Percentiles rank a stretch among this genome's conserved stretches.
These are phyloP conservation scores for Agrocybe chaxingu DNA, from an alignment of 768 basidiomycete species.

Conservation along the genomic window DNA sequence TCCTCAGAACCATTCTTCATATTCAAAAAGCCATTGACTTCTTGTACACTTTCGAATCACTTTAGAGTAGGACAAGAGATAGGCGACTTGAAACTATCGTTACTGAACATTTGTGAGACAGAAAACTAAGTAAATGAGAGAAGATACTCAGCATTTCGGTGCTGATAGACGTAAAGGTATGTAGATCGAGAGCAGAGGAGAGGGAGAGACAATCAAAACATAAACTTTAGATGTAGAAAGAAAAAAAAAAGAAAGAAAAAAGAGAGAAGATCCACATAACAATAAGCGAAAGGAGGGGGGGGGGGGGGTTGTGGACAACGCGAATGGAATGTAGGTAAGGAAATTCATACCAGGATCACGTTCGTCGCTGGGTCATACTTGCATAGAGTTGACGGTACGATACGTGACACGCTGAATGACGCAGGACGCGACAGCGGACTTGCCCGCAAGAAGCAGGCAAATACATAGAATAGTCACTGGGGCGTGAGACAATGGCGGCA, in stretches of 20 bases:
- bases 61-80: no score
- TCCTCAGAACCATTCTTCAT: neutral
- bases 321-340: constrained; percentile 10
- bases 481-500: constrained; percentile 21
- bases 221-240: neutral
- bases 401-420: constrained; percentile 59
- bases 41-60: no score
- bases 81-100: no score
- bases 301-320: constrained; percentile 6
- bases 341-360: constrained; percentile 56
- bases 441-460: constrained; percentile 20
- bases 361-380: constrained; percentile 60
- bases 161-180: neutral
- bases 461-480: constrained; percentile 23
- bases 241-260: neutral
- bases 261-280: constrained; percentile 2
- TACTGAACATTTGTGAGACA: no score
- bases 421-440: constrained; percentile 40
- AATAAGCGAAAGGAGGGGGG: neutral
- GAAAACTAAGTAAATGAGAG: no score
- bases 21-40: no score
- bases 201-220: neutral
- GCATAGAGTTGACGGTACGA: constrained; percentile 56
- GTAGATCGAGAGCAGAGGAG: constrained; percentile 1
- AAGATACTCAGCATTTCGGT: neutral